Conservation (phyloP, 2,329 filamentous ascomycete species). For the Taxawa tesnikishii region DNA sequence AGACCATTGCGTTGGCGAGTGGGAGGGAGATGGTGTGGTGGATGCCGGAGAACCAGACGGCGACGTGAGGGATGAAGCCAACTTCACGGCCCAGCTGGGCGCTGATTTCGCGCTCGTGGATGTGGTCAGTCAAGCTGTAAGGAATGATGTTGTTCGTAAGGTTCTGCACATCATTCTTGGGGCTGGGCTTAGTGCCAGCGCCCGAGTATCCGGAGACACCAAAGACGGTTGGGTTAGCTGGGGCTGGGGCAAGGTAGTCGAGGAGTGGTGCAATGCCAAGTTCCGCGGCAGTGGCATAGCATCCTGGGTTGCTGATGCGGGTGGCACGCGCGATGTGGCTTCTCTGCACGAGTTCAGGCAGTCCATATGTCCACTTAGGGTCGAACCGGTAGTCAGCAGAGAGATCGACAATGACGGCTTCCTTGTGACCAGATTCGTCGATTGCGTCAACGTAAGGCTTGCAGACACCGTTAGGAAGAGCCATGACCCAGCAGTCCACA, state of each 20-base stretch:
- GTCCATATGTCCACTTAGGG: slow-evolving; percentile 72
- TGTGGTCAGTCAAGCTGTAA: slow-evolving; percentile 84
- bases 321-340: slow-evolving; percentile 64
- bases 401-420: slow-evolving; percentile 77
- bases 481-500: slow-evolving; percentile 96
- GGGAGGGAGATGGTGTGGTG: slow-evolving; percentile 85
- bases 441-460: slow-evolving; percentile 88
- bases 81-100: slow-evolving; percentile 61
- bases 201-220: slow-evolving; percentile 91
- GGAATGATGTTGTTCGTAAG: slow-evolving; percentile 82
- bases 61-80: slow-evolving; percentile 86
- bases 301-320: slow-evolving; percentile 85
- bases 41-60: slow-evolving; percentile 96
- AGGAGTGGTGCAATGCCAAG: slow-evolving; percentile 76
- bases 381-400: slow-evolving; percentile 97
- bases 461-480: slow-evolving; percentile 88
- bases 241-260: slow-evolving; percentile 49
- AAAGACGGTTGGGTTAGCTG: slow-evolving; percentile 68
- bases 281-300: slow-evolving; percentile 89
- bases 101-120: slow-evolving; percentile 87
- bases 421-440: slow-evolving; percentile 52
- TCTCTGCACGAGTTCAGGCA: slow-evolving; percentile 74
- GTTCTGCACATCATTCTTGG: slow-evolving; percentile 81
- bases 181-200: slow-evolving; percentile 83
- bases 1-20: slow-evolving; percentile 73